phyloP scores from a whole-genome alignment of 78 protist genomes.

The Goniomonas avonlea region DNA sequence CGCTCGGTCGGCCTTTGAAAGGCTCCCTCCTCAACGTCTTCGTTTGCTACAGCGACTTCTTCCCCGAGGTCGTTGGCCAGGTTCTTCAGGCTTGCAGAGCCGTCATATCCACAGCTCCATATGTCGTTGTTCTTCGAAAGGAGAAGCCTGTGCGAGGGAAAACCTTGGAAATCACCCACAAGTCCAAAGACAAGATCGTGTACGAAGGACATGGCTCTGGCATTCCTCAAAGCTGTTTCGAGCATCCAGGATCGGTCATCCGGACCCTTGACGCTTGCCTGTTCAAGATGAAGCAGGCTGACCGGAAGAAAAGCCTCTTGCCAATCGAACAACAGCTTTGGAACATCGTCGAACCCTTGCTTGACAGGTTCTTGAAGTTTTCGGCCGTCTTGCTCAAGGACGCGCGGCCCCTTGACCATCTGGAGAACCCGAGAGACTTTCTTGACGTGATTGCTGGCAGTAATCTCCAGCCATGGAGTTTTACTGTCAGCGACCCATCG shows the following conservation, averaged over 20 bases:
- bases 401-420: neutral
- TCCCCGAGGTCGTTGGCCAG: neutral
- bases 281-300: neutral
- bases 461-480: neutral
- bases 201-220: neutral
- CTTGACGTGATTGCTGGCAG: neutral
- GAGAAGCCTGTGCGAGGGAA: neutral
- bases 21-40: neutral
- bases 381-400: neutral
- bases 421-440: neutral
- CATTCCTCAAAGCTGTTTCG: neutral
- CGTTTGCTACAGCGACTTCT: neutral
- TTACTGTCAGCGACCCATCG: too few species aligned
- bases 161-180: too few species aligned
- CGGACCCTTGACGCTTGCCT: neutral
- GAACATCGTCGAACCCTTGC: conserved; percentile 7
- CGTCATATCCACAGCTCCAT: neutral
- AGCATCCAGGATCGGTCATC: neutral
- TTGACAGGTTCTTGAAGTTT: neutral
- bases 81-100: neutral
- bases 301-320: conserved; percentile 5
- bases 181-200: neutral
- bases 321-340: conserved; percentile 2
- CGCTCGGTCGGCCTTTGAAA: neutral
- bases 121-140: neutral